Conservation (phyloP, 2,329 filamentous ascomycete genomes). For the Atkinsonella texensis region DNA sequence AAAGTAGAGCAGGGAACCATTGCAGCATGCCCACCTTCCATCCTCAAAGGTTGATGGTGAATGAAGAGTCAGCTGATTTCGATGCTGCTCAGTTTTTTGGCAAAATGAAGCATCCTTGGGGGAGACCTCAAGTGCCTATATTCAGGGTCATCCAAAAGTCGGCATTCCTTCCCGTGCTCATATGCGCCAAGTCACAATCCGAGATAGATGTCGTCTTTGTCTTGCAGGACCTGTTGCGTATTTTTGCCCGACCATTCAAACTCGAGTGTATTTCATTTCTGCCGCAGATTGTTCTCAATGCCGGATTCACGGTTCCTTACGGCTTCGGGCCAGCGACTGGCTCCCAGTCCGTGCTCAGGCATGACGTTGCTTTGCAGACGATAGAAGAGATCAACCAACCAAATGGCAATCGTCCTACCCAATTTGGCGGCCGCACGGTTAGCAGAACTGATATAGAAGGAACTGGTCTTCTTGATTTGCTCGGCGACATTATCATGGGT, state of each 20-base stretch:
- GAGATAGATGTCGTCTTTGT: neutral
- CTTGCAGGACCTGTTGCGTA: neutral
- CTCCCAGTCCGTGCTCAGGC: neutral
- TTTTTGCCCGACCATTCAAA: neutral
- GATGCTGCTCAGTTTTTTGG: neutral
- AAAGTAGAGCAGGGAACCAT: conserved; percentile 1
- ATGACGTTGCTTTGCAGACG: neutral
- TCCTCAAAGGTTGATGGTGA: neutral
- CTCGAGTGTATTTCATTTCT: neutral
- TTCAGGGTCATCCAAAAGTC: conserved; percentile 1
- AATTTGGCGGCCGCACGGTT: neutral
- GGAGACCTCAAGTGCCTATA: neutral
- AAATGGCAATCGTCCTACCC: neutral
- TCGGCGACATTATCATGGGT: neutral
- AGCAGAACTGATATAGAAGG: neutral
- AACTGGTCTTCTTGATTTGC: neutral
- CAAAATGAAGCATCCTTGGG: neutral
- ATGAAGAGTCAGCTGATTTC: neutral
- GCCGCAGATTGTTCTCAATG: neutral
- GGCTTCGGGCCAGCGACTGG: neutral
- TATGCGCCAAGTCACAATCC: neutral
- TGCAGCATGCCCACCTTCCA: neutral
- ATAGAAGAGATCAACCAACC: neutral
- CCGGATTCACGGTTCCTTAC: neutral
- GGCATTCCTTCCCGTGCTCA: conserved; percentile 1